A percentile compares a stretch with the other conserved stretches of the same genome.
phyloP scores from a whole-genome alignment of 1,139 yeast genomes.

The Hansenula sp. region DNA sequence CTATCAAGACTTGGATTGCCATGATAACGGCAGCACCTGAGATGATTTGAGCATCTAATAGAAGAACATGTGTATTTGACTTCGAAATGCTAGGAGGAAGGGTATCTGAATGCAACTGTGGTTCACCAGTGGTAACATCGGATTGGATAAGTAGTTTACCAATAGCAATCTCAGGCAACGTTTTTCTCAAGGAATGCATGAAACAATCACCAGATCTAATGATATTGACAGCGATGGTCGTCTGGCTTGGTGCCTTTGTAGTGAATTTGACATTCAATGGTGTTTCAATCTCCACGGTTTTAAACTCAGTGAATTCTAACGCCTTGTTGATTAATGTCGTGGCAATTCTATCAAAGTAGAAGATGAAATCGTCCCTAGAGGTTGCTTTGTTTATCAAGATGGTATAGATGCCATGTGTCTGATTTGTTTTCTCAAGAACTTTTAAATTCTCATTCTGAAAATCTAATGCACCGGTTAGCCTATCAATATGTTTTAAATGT shows the following conservation, averaged over 20 bases:
- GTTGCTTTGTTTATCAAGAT: constrained; percentile 56
- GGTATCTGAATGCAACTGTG: constrained; percentile 76
- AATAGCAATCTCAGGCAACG: constrained; percentile 71
- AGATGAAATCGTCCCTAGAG: constrained; percentile 72
- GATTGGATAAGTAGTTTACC: constrained; percentile 88
- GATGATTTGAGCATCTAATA: constrained; percentile 84
- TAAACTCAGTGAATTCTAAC: constrained; percentile 41
- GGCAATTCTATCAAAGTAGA: constrained; percentile 80
- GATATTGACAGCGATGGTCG: constrained; percentile 69
- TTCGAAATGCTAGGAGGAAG: constrained; percentile 39
- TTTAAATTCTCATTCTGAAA: constrained; percentile 20
- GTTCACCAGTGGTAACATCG: constrained; percentile 88
- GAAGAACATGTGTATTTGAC: constrained; percentile 44
- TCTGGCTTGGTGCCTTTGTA: constrained; percentile 42
- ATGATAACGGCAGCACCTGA: constrained; percentile 94
- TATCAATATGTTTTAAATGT: constrained; percentile 59
- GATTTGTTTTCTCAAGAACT: constrained; percentile 58
- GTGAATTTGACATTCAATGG: constrained; percentile 35
- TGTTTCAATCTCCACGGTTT: constrained; percentile 34
- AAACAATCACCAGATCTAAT: constrained; percentile 94
- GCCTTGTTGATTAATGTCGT: constrained; percentile 65
- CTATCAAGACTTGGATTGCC: constrained; percentile 87
- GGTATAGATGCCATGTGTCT: constrained; percentile 68
- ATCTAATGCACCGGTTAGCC: constrained; percentile 39
- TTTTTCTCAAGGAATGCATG: constrained; percentile 67